Conservation (phyloP, 129 eudicot genomes). For the Artemisia tridentata region DNA sequence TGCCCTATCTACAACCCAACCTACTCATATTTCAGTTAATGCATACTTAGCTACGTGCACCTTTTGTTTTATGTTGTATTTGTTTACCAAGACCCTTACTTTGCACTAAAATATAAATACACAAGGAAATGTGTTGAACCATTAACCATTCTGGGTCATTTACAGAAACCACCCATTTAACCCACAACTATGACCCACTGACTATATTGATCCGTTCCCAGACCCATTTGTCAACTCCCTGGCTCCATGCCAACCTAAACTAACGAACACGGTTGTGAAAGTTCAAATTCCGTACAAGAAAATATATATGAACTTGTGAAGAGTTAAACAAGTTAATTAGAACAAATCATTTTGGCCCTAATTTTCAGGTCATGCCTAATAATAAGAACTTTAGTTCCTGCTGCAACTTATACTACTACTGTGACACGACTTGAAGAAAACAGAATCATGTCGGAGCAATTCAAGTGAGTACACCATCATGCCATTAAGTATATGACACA, state of each 20-base stretch:
- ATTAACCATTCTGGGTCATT: background rate
- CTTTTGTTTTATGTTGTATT: slow-evolving; percentile 2
- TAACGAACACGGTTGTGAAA: background rate
- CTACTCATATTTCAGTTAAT: background rate
- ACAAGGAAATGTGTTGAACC: background rate
- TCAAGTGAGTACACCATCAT: background rate
- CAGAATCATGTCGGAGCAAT: background rate
- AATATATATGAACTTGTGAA: background rate
- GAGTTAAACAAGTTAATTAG: background rate
- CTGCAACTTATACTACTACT: background rate
- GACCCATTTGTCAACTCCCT: background rate
- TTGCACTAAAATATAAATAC: background rate
- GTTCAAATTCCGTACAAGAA: background rate
- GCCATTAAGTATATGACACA: background rate
- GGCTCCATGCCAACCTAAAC: background rate
- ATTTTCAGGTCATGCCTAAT: background rate
- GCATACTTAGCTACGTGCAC: slow-evolving; percentile 8
- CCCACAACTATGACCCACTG: background rate
- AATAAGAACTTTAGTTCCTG: background rate
- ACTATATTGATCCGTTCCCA: background rate
- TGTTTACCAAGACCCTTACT: slow-evolving; percentile 6
- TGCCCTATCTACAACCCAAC: background rate
- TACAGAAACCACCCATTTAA: background rate
- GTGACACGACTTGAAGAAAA: background rate
- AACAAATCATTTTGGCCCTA: slow-evolving; percentile 1